Base-by-base conservation (phyloP, 2,329 filamentous ascomycete genomes). In the Kalmusia sp. region DNA sequence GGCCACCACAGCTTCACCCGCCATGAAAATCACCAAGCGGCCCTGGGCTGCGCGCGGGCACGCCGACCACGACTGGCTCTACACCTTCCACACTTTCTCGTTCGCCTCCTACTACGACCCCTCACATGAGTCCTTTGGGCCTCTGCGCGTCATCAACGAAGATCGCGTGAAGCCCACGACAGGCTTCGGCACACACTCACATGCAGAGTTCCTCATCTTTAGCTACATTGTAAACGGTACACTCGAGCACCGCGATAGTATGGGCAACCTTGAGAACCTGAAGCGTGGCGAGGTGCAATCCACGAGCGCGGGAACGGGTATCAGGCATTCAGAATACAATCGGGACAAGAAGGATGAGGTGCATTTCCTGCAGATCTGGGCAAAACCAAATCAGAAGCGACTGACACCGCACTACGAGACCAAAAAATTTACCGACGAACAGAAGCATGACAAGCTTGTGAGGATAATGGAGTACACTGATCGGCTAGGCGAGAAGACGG, bases 291-390 rank as follows among this genome's bases (percentile, higher is more conserved):
- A 96, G 72, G 90, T 96, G 38, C 92, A 96, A 69, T 96, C 96
- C 75, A 96, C 92, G 8, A 92, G 88, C 12, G 92, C 90, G n/a
- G 92, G 92, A 49, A 92, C 86, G 4, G 85, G 85, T 5, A 87
- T 96, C 65, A 85, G 91, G 1, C 91, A 96, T 74, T 90, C 86
- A 6, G 92, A 96, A 76, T 86, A 88, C 76, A 95, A 93, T 74
- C 87, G 95, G 75, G 87, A 91, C 71, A 72, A 78, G 48, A 76
- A 82, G 12, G 84, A 90, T 38, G 85, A 88, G 21, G 89, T 91
- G 11, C 91, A 96, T 70, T 96, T 96, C 69, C 77, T 96, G 28
- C 92, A 96, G 75, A 96, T 96, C 64, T 96, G 91, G 92, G 91
- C 88, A 1, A 79, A 91, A 44, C 91, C 91, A 0, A 93, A 91